phyloP scores from a whole-genome alignment of 1,139 yeast species.

The Ogataea hybrid region DNA sequence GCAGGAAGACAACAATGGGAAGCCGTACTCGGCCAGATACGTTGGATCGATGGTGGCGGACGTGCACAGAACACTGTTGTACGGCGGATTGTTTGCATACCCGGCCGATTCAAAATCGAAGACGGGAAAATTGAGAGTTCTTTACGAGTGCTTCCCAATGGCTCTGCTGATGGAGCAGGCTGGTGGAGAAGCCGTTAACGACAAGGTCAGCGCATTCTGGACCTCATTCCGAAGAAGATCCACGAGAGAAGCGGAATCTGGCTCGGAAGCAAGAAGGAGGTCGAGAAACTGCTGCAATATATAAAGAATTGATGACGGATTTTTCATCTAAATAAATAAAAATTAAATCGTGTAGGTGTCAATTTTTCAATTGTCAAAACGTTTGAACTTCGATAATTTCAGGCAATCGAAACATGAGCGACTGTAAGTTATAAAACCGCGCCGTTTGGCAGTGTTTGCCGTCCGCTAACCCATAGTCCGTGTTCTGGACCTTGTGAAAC shows the following conservation, averaged over 20 bases:
- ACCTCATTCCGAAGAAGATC: conserved; percentile 80
- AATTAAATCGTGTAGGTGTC: background rate
- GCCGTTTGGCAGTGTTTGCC: background rate
- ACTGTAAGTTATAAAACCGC: conserved; percentile 10
- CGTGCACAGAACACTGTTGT: conserved; percentile 91
- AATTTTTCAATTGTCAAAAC: conserved; percentile 1
- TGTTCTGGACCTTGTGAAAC: conserved; percentile 91
- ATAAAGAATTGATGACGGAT: conserved; percentile 19
- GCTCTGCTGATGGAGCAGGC: conserved; percentile 94
- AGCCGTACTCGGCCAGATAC: conserved; percentile 92
- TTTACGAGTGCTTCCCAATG: conserved; percentile 99
- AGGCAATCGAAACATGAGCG: conserved; percentile 12
- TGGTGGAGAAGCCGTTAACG: conserved; percentile 91
- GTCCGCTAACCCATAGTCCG: conserved; percentile 46
- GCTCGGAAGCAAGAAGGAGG: conserved; percentile 86
- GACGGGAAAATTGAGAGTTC: conserved; percentile 85
- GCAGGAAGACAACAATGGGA: conserved; percentile 53
- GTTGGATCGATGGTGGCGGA: conserved; percentile 99
- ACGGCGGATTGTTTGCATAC: conserved; percentile 93
- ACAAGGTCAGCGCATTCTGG: conserved; percentile 83
- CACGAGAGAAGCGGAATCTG: conserved; percentile 94
- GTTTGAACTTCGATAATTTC: conserved; percentile 5
- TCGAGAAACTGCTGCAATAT: conserved; percentile 56
- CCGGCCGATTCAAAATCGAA: conserved; percentile 91
- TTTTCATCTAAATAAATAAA: background rate